These are phyloP conservation scores for Dacryopinax spathularia DNA, from an alignment of 768 basidiomycete genomes.

Conservation along the genomic window DNA sequence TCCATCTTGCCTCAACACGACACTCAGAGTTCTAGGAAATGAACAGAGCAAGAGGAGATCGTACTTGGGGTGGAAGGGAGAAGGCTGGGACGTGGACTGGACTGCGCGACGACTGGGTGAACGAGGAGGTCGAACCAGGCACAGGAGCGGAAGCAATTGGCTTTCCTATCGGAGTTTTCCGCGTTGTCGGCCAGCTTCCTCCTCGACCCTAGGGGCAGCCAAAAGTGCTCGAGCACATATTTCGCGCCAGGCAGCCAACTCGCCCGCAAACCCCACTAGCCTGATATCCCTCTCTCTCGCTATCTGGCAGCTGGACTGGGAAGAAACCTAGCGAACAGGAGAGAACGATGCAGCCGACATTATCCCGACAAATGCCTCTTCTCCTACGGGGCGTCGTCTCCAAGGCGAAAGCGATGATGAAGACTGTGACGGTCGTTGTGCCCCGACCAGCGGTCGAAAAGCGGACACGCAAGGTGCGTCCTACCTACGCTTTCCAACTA, in stretches of 20 bases:
- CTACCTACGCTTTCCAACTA: background rate
- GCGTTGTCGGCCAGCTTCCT: background rate
- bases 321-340: background rate
- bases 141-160: background rate
- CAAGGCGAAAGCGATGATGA: constrained; percentile 5
- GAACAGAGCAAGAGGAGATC: no score
- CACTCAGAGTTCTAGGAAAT: no score
- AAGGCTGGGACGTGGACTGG: no score
- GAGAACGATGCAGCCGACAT: background rate
- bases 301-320: background rate
- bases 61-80: no score
- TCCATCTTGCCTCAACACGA: constrained; percentile 46
- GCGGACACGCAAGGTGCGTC: background rate
- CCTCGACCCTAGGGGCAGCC: no score
- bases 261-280: no score
- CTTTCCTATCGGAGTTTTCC: background rate
- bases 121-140: background rate
- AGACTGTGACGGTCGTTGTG: background rate
- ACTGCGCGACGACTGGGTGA: no score
- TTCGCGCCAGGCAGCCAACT: background rate
- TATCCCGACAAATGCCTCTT: background rate
- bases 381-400: constrained; percentile 10
- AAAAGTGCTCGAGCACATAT: background rate
- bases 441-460: background rate
- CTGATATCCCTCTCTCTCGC: background rate